Evolutionary conservation across 2,329 filamentous ascomycete genomes (phyloP).

Genomic region (Trichoderma asperellum): DNA sequence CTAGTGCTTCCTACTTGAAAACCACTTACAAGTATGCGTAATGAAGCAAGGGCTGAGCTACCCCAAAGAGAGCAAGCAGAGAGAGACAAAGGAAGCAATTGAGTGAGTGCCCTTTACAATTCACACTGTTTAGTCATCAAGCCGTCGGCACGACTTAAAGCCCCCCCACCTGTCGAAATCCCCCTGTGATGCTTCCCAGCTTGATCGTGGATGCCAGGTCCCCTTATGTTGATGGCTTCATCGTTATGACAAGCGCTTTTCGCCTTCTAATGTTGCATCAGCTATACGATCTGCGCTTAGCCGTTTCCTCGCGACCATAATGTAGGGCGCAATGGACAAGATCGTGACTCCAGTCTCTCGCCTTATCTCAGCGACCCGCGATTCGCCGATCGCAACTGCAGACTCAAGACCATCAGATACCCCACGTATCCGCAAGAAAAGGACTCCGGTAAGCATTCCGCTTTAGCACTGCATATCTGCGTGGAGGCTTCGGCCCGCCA

Average conservation of each 20-base stretch:
- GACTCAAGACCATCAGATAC: background rate
- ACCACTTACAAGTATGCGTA: background rate
- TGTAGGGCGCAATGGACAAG: conserved; percentile 8
- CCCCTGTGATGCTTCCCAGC: background rate
- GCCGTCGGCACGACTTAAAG: background rate
- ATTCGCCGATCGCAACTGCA: background rate
- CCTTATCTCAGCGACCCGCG: background rate
- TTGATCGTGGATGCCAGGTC: background rate
- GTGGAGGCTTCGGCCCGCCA: conserved; percentile 1
- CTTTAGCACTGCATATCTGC: background rate
- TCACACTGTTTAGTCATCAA: conserved; percentile 1
- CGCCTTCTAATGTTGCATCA: conserved; percentile 18
- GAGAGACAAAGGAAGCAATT: background rate
- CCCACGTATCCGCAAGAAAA: conserved; percentile 31
- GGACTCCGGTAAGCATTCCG: conserved; percentile 32
- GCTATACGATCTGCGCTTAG: background rate
- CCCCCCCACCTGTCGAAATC: conserved; percentile 13
- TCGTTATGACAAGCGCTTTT: conserved; percentile 1
- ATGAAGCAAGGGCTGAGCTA: background rate
- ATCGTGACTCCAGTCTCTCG: background rate
- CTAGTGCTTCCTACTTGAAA: background rate
- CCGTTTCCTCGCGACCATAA: background rate
- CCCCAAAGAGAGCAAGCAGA: background rate
- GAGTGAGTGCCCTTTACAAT: too few relatives aligned
- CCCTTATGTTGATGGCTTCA: background rate